phyloP scores from a whole-genome alignment of 2,329 filamentous ascomycete species.

The Cercospora zeae-maydis region DNA sequence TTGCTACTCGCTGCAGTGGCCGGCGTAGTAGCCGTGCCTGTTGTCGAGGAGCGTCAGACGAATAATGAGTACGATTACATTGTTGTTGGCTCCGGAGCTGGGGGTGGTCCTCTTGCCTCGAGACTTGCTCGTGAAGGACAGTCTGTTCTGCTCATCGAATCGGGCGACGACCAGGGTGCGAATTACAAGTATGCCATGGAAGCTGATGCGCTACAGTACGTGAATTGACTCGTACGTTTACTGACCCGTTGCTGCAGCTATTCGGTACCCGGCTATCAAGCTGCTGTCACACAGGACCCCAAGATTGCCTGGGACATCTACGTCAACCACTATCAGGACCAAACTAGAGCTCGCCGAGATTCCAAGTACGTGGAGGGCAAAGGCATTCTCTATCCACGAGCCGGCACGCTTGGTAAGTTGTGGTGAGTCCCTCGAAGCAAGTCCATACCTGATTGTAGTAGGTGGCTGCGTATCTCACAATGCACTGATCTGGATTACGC shows the following conservation, averaged over 20 bases:
- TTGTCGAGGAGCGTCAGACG: slow-evolving; percentile 11
- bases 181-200: slow-evolving; percentile 38
- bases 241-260: slow-evolving; percentile 31
- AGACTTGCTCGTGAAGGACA: slow-evolving; percentile 57
- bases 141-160: slow-evolving; percentile 58
- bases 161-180: slow-evolving; percentile 55
- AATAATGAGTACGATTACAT: slow-evolving; percentile 45
- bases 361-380: slow-evolving; percentile 52
- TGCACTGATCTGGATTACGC: slow-evolving; percentile 57
- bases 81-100: slow-evolving; percentile 58
- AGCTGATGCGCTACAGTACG: neutral
- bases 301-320: slow-evolving; percentile 38
- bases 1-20: slow-evolving; percentile 9
- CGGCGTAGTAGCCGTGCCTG: slow-evolving; percentile 8
- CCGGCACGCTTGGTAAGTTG: slow-evolving; percentile 48
- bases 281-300: slow-evolving; percentile 10
- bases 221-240: neutral
- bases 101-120: slow-evolving; percentile 57
- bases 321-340: slow-evolving; percentile 56
- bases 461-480: slow-evolving; percentile 49
- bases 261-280: slow-evolving; percentile 50
- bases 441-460: neutral
- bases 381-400: slow-evolving; percentile 57
- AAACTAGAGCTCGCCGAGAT: slow-evolving; percentile 52
- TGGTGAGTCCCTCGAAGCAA: neutral